Evolutionary conservation across 257 asterid species (phyloP).

Genomic region (Catharanthus roseus): DNA sequence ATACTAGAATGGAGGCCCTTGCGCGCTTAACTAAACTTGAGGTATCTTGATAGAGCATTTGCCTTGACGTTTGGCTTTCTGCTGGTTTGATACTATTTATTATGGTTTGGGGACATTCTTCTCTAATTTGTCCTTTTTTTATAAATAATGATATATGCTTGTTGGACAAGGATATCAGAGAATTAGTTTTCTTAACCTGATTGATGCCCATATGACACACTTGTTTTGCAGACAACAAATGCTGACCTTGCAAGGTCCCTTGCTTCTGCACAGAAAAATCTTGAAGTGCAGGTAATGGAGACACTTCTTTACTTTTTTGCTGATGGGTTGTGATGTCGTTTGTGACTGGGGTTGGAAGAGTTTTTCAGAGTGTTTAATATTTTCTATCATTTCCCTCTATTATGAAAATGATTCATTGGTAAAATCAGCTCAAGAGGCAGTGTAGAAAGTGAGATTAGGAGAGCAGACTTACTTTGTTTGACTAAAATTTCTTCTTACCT

Average conservation of each 20-base stretch:
- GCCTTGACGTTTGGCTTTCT: conserved; percentile 13
- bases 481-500: neutral
- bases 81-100: too few species aligned
- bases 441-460: neutral
- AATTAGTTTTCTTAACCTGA: neutral
- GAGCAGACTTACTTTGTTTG: neutral
- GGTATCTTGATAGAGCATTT: conserved; percentile 34
- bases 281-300: conserved; percentile 72
- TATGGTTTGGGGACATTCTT: too few species aligned
- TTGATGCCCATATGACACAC: conserved; percentile 13
- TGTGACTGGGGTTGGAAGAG: neutral
- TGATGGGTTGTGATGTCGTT: neutral
- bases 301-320: conserved; percentile 11
- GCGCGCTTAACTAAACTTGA: conserved; percentile 70
- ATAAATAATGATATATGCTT: neutral
- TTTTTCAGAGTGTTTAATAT: neutral
- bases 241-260: conserved; percentile 87
- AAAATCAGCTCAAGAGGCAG: neutral
- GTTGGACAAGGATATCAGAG: neutral
- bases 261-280: conserved; percentile 70
- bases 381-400: neutral
- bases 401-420: neutral
- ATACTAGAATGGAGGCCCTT: conserved; percentile 90
- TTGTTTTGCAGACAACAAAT: conserved; percentile 61
- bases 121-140: neutral